phyloP scores from a whole-genome alignment of 768 basidiomycete genomes.

The Boletellus emodensis region DNA sequence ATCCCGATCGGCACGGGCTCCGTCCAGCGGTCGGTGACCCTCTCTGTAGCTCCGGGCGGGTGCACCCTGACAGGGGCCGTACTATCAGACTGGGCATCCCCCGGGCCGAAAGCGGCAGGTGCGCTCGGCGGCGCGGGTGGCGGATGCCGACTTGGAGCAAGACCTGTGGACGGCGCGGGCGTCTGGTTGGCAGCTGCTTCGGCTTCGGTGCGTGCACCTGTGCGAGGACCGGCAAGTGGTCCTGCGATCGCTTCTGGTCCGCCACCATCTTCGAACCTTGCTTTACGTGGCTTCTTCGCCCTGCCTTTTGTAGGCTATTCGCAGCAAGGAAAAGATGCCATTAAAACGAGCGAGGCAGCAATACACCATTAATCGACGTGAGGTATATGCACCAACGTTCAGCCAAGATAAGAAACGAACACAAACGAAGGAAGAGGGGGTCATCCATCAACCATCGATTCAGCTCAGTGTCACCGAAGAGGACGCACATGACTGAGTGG shows the following conservation, averaged over 20 bases:
- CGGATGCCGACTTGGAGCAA: slow-evolving; percentile 1
- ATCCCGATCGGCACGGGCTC: slow-evolving; percentile 32
- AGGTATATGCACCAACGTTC: slow-evolving; percentile 18
- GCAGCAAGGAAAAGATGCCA: slow-evolving; percentile 25
- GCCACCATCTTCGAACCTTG: slow-evolving; percentile 18
- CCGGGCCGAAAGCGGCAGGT: slow-evolving; percentile 1
- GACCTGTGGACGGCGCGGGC: not conserved
- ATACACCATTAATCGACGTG: slow-evolving; percentile 32
- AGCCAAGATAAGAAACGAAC: slow-evolving; percentile 7
- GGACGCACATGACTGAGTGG: slow-evolving; percentile 86
- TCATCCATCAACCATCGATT: slow-evolving; percentile 43
- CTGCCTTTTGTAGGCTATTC: slow-evolving; percentile 71
- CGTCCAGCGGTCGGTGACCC: slow-evolving; percentile 31
- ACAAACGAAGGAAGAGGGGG: not conserved
- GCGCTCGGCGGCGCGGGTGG: not conserved
- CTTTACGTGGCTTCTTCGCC: slow-evolving; percentile 63
- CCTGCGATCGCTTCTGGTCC: not conserved
- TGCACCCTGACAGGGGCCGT: slow-evolving; percentile 5
- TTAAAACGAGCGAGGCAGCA: slow-evolving; percentile 22
- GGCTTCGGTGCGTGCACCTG: not conserved
- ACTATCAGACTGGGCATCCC: not conserved
- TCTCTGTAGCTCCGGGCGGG: slow-evolving; percentile 7
- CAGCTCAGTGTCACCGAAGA: slow-evolving; percentile 56
- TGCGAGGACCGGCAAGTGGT: not conserved
- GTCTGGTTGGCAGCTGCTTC: not conserved